phyloP scores from a whole-genome alignment of 1,139 yeast genomes.

The Lodderomyces jiufengensis region DNA sequence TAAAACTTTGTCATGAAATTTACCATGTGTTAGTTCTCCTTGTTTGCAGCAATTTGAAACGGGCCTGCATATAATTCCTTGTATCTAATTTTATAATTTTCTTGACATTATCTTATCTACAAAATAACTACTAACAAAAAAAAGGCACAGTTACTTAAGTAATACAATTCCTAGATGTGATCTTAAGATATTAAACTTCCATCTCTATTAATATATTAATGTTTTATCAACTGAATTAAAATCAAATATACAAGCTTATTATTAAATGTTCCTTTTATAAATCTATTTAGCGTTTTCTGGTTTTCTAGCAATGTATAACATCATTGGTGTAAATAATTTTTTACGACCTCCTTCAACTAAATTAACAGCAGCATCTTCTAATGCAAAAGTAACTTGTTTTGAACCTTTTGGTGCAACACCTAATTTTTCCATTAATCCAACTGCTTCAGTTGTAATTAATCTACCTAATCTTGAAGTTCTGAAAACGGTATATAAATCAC shows the following conservation, averaged over 20 bases:
- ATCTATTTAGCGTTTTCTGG: constrained; percentile 38
- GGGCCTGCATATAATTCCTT: constrained; percentile 1
- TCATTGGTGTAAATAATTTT: constrained; percentile 93
- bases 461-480: constrained; percentile 91
- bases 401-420: constrained; percentile 96
- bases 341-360: constrained; percentile 90
- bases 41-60: no score
- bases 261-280: constrained; percentile 5
- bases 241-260: no score
- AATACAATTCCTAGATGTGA: no score
- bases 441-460: constrained; percentile 73
- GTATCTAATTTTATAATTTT: neutral
- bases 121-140: no score
- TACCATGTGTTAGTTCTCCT: no score
- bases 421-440: constrained; percentile 74
- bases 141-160: no score
- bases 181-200: no score
- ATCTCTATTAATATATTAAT: no score
- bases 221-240: no score
- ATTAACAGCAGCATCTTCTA: constrained; percentile 96
- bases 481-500: constrained; percentile 79
- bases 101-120: neutral
- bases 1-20: no score
- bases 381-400: constrained; percentile 81
- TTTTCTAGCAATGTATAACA: constrained; percentile 82